Percentiles rank a stretch among this genome's conserved stretches.
phyloP scores from a whole-genome alignment of 2,329 filamentous ascomycete genomes.

The Fusarium acutatum region DNA sequence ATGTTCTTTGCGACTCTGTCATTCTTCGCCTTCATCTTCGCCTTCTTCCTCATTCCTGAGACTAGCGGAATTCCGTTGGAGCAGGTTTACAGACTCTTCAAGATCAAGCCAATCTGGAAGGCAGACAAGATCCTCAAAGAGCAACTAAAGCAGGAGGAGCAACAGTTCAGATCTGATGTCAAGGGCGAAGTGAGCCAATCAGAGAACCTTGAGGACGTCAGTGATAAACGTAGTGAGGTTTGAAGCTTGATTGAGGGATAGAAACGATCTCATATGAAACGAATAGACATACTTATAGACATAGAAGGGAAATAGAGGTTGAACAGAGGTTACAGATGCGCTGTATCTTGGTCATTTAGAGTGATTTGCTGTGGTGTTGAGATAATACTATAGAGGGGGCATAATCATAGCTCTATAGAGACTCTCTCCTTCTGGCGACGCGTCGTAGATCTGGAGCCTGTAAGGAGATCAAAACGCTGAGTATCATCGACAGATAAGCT shows the following conservation, averaged over 20 bases:
- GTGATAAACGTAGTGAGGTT: background rate
- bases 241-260: too few species aligned
- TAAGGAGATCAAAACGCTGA: too few species aligned
- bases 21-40: constrained; percentile 56
- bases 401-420: too few species aligned
- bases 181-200: constrained; percentile 23
- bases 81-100: constrained; percentile 59
- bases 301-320: too few species aligned
- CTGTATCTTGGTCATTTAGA: too few species aligned
- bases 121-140: constrained; percentile 33
- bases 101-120: constrained; percentile 42
- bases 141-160: constrained; percentile 26
- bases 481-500: too few species aligned
- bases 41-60: constrained; percentile 61
- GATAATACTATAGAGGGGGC: too few species aligned
- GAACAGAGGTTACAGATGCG: too few species aligned
- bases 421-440: too few species aligned
- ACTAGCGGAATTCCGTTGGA: constrained; percentile 63
- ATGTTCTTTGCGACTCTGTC: constrained; percentile 64
- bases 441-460: too few species aligned
- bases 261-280: too few species aligned
- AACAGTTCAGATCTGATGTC: constrained; percentile 34
- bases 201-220: background rate
- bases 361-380: too few species aligned
- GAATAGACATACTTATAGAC: background rate